Base-by-base conservation (phyloP, 1,284 basidiomycete species). In the Tilletia horrida region DNA sequence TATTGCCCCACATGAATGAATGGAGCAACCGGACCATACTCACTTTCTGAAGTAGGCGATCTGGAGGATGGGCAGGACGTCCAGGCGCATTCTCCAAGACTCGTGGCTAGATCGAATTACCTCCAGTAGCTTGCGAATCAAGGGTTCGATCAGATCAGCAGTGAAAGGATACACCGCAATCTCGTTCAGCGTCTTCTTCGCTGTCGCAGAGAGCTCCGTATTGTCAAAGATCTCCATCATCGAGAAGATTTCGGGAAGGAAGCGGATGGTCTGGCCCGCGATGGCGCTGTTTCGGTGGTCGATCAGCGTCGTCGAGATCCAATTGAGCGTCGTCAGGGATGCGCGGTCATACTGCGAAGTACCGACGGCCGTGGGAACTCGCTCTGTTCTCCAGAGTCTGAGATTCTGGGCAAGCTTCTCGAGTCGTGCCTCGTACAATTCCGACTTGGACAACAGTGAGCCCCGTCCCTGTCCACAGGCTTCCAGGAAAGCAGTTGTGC, bases 401-500 rank as follows among this genome's bases (percentile, higher is more conserved):
- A 84, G 71, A 29, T 79, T 72, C 23, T 67, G 42, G 13, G 77
- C 76, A 40, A 84, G 73, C 62, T 65, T 68, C 61, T 69, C 93
- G 86, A 80, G 90, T 85, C 75, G 87, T 8, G 67, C 74, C 57
- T 68, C 74, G 73, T 81, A 81, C 44, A 72, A 69, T 29, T 86
- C 84, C 18, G 73, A 70, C 29, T 90, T 86, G 79, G 70, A 25
- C 40, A 82, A 76, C 67, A 81, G 69, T 52, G 88, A 86, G 31
- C 84, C 73, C 3, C 86, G 85, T 0, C 84, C 83, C 63, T 85
- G 85, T 6, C 82, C 78, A 73, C 91, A 91, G 11, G 88, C 88
- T 44, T 82, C 71, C 55, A 93, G 80, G 75, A 97, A 88, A 29
- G 85, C 85, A 3, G 85, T 81, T 2, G 88, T 85, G 1, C 88